Evolutionary conservation across 192 early-diverging fungal species (phyloP).

Genomic region (Cladochytrium replicatum): DNA sequence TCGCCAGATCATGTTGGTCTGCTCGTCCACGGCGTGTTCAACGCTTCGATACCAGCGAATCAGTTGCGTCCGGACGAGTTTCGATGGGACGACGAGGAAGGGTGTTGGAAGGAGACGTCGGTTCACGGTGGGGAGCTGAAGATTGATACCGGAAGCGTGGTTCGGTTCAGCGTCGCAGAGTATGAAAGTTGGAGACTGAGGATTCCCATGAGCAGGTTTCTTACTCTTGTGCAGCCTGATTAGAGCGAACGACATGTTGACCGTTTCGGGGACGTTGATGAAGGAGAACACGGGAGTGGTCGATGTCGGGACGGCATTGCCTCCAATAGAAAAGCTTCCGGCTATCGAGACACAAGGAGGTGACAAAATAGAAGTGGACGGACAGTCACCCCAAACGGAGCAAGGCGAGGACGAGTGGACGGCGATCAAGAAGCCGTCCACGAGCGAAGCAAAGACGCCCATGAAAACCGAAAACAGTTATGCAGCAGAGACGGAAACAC

Average conservation of each 20-base stretch:
- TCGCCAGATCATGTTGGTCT: constrained; percentile 91
- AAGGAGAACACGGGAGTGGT: constrained; percentile 20
- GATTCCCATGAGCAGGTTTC: background rate
- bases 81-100: constrained; percentile 44
- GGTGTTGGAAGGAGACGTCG: constrained; percentile 13
- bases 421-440: background rate
- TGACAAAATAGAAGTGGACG: constrained; percentile 1
- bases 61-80: constrained; percentile 67
- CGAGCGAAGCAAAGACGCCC: constrained; percentile 2
- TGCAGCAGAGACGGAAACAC: constrained; percentile 13
- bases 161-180: constrained; percentile 65
- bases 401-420: background rate
- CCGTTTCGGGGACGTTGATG: constrained; percentile 65
- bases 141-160: constrained; percentile 53
- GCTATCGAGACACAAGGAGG: constrained; percentile 2
- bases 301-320: constrained; percentile 8
- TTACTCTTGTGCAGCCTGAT: constrained; percentile 45
- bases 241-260: constrained; percentile 71
- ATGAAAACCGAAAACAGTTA: no score
- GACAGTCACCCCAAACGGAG: background rate
- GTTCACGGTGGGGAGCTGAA: constrained; percentile 13
- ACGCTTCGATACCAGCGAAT: constrained; percentile 83
- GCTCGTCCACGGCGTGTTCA: constrained; percentile 87
- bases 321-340: constrained; percentile 11
- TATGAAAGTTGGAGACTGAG: constrained; percentile 25